Evolutionary conservation across 2,329 filamentous ascomycete genomes (phyloP), one percentile per base, ranked within the genome.

Genomic region (Fusarium tricinctum): DNA sequence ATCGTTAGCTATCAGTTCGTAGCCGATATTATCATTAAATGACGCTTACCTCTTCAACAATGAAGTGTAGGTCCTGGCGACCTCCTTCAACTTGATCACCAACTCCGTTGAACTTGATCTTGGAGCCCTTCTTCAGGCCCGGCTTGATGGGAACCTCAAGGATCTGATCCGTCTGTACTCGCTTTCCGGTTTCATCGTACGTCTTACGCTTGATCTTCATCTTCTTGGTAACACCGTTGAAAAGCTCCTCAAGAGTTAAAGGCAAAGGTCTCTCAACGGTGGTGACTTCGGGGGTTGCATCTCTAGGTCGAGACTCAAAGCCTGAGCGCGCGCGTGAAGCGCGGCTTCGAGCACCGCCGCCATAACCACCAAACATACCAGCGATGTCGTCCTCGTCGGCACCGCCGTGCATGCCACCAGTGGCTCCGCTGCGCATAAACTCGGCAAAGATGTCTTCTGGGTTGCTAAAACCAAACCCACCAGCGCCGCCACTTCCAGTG

Each of bases 161-260:
- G 19, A 97, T 93, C 75, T 94, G 92, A 74, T 99, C 96, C 63
- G 94, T 92, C 5, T 91, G 91, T 43, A 88, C 92, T 73, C 94
- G 89, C 83, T 97, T 97, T 59, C 93, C 93, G 1, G 86, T 90
- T 20, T 90, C 85, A 78, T 99, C 96, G 78, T 93, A 98, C 19
- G 91, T 94, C 88, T 98, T 98, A 75, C 95, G 89, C 84, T 97
- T 97, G 69, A 98, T 97, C 83, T 96, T 97, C 86, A 99, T 93
- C 86, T 97, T 97, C 88, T 99, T 99, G 48, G 91, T 93, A 35
- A 89, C 89, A 40, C 96, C 96, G 26, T 86, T 90, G 82, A 89
- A 98, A 65, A 98, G 81, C 75, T 99, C 96, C 79, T 99, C 96
- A 33, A 99, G 82, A 4, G 91, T 89, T 22, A 99, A 83, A 4